These are phyloP conservation scores for Schizochytrium sp. DNA, from an alignment of 108 stramenopile species.

Conservation along the genomic window DNA sequence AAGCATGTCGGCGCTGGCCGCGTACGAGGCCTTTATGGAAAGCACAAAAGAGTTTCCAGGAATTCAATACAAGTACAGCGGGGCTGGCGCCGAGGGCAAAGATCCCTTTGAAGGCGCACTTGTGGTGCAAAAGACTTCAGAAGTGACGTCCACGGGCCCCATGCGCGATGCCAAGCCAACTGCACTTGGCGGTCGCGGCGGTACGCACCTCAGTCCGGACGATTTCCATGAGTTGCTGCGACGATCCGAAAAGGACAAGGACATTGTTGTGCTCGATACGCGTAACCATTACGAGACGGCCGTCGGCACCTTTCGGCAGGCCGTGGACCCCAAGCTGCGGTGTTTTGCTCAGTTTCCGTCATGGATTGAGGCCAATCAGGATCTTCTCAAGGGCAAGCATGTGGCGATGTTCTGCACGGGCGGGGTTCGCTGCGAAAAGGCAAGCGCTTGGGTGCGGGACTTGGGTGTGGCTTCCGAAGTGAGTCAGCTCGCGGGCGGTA, in stretches of 20 bases:
- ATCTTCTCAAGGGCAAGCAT: neutral
- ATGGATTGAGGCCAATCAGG: neutral
- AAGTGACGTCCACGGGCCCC: neutral
- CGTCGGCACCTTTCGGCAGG: conserved; percentile 24
- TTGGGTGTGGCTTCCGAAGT: neutral
- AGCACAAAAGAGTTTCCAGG: neutral
- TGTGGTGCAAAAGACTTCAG: neutral
- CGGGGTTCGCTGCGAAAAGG: conserved; percentile 33
- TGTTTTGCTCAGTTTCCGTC: neutral
- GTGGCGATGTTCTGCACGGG: conserved; percentile 40
- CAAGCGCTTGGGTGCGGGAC: neutral
- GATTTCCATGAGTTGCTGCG: neutral
- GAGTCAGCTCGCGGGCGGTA: conserved; percentile 78
- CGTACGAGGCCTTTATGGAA: neutral
- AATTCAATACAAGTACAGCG: conserved; percentile 2
- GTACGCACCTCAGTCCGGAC: neutral
- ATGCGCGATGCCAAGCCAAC: neutral
- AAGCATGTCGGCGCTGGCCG: neutral
- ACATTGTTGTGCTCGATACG: conserved; percentile 25
- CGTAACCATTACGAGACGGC: conserved; percentile 25
- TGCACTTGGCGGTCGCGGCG: neutral
- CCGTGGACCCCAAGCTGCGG: neutral
- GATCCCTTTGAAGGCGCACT: neutral
- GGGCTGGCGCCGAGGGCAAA: neutral
- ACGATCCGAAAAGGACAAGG: neutral